A percentile compares a stretch with the other conserved stretches of the same genome.
Evolutionary conservation across 768 basidiomycete species (phyloP).

Genomic region (Mycena crocata): DNA sequence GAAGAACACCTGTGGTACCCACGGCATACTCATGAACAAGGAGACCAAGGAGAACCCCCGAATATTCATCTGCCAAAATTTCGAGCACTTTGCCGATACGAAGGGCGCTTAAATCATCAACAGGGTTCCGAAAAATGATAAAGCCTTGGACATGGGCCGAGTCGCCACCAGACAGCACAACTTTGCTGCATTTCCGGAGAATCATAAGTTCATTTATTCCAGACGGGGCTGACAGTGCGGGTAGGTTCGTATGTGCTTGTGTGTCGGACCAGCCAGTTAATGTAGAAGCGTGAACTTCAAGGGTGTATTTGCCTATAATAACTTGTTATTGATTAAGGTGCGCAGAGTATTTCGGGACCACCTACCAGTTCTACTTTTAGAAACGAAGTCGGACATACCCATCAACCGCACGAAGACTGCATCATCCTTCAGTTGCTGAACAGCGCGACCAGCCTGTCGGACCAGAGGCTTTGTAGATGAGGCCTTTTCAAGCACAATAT

Average conservation of each 20-base stretch:
- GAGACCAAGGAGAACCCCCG: neutral
- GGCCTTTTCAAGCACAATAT: neutral
- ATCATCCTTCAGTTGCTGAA: neutral
- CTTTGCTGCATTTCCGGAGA: neutral
- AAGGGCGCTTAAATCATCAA: neutral
- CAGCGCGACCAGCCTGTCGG: neutral
- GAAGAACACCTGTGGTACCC: neutral
- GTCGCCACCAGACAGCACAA: neutral
- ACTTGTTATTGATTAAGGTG: neutral
- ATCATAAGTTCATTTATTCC: neutral
- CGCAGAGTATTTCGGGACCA: neutral
- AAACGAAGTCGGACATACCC: neutral
- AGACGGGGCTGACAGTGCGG: neutral
- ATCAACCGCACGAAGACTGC: neutral
- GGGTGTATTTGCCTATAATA: neutral
- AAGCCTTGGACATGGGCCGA: neutral
- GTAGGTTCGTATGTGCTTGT: neutral
- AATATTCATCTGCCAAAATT: neutral
- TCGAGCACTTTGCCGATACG: neutral
- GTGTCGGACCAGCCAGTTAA: neutral
- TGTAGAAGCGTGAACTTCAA: neutral
- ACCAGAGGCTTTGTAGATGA: neutral
- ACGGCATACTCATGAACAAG: neutral
- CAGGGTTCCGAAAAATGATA: neutral
- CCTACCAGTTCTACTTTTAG: neutral